Percentiles rank a stretch among this genome's conserved stretches.
These are phyloP conservation scores for Metschnikowia reukaufii DNA, from an alignment of 805 yeast genomes.

Conservation along the genomic window DNA sequence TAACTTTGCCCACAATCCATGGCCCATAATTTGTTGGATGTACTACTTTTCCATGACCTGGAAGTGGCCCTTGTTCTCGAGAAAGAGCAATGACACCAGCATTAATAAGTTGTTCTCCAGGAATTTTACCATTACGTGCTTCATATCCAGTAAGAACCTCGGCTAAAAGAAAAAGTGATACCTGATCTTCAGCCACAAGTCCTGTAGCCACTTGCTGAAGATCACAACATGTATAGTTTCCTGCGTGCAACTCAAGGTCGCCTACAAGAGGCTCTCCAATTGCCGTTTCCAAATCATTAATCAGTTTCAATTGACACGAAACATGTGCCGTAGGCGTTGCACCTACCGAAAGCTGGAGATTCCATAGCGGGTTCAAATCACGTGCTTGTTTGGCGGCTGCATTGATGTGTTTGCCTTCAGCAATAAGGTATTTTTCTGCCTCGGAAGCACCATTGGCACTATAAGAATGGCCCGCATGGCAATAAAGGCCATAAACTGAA, in stretches of 20 bases:
- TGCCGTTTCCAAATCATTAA: slow-evolving; percentile 20
- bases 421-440: slow-evolving; percentile 49
- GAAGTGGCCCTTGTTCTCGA: slow-evolving; percentile 58
- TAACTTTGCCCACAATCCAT: slow-evolving; percentile 67
- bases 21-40: slow-evolving; percentile 43
- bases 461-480: slow-evolving; percentile 81
- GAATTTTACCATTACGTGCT: slow-evolving; percentile 46
- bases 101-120: slow-evolving; percentile 65
- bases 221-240: slow-evolving; percentile 73
- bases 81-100: slow-evolving; percentile 73
- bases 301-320: slow-evolving; percentile 30
- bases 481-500: slow-evolving; percentile 64
- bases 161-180: slow-evolving; percentile 21
- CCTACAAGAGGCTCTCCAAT: slow-evolving; percentile 34
- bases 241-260: slow-evolving; percentile 72
- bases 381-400: slow-evolving; percentile 47
- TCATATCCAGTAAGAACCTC: slow-evolving; percentile 52
- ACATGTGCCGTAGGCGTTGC: slow-evolving; percentile 82
- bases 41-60: slow-evolving; percentile 58
- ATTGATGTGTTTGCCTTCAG: slow-evolving; percentile 59
- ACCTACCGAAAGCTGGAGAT: slow-evolving; percentile 65
- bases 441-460: slow-evolving; percentile 42
- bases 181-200: slow-evolving; percentile 29
- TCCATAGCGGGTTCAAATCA: slow-evolving; percentile 33
- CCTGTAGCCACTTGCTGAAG: slow-evolving; percentile 75